Evolutionary conservation across 2,329 filamentous ascomycete species (phyloP).

Genomic region (Aspergillus sp.): DNA sequence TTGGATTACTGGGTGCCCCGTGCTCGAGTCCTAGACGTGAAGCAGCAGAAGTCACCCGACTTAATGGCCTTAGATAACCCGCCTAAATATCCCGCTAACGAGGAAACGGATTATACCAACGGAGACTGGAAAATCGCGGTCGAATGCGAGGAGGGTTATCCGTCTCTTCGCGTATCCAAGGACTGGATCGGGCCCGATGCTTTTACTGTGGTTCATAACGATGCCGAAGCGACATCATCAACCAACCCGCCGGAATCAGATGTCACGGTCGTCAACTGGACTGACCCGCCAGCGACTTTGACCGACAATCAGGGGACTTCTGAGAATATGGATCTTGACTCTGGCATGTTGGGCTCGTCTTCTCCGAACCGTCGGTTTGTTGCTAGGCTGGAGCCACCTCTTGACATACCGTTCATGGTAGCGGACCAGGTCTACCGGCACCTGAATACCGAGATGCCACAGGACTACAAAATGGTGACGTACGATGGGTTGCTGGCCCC

Average conservation of each 20-base stretch:
- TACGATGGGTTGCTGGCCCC: conserved; percentile 42
- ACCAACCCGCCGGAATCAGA: conserved; percentile 23
- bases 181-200: conserved; percentile 42
- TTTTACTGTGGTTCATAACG: conserved; percentile 29
- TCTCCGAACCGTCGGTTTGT: conserved; percentile 46
- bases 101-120: conserved; percentile 20
- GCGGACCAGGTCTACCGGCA: conserved; percentile 44
- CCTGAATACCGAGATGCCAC: conserved; percentile 39
- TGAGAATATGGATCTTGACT: conserved; percentile 39
- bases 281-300: conserved; percentile 39
- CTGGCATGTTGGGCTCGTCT: conserved; percentile 36
- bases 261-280: conserved; percentile 37
- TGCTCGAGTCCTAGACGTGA: conserved; percentile 34
- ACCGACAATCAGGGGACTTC: conserved; percentile 33
- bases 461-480: conserved; percentile 39
- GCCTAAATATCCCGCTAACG: conserved; percentile 16
- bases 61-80: conserved; percentile 35
- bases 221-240: conserved; percentile 22
- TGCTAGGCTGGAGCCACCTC: conserved; percentile 42
- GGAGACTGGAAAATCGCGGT: conserved; percentile 39
- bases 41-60: conserved; percentile 27
- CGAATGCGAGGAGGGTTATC: conserved; percentile 47
- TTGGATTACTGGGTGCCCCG: conserved; percentile 45
- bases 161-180: conserved; percentile 45
- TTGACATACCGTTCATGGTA: conserved; percentile 43